Percentiles rank a stretch among this genome's conserved stretches.
phyloP scores from a whole-genome alignment of 306 rosid genomes.

The Lathyrus oleraceus region DNA sequence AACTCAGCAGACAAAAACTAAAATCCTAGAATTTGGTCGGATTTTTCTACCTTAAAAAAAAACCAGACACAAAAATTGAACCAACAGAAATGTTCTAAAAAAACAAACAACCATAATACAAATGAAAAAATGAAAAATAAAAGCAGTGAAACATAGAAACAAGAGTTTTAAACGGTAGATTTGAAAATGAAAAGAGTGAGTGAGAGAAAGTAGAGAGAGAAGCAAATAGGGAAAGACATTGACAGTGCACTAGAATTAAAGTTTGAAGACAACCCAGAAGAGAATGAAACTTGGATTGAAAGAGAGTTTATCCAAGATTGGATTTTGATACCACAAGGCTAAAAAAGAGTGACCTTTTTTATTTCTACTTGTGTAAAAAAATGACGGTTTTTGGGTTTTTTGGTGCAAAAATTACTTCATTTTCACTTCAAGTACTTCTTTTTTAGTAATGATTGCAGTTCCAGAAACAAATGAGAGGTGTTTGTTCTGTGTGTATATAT shows the following conservation, averaged over 20 bases:
- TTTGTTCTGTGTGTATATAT: too few species aligned
- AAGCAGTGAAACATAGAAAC: conserved; percentile 18
- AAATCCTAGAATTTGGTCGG: conserved; percentile 14
- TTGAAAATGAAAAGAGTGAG: conserved; percentile 31
- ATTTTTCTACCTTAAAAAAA: conserved; percentile 18
- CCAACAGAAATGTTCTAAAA: conserved; percentile 42
- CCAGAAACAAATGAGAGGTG: not conserved
- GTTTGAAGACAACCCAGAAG: conserved; percentile 47
- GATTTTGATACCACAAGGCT: conserved; percentile 33
- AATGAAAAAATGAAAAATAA: conserved; percentile 21
- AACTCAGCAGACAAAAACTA: conserved; percentile 32
- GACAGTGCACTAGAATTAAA: conserved; percentile 34
- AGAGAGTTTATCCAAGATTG: conserved; percentile 60
- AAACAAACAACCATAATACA: conserved; percentile 30
- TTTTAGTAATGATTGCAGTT: conserved; percentile 34
- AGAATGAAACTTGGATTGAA: conserved; percentile 68
- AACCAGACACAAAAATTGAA: conserved; percentile 21
- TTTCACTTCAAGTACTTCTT: not conserved
- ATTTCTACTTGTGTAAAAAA: conserved; percentile 26
- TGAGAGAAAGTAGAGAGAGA: conserved; percentile 20
- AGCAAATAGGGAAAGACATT: conserved; percentile 40
- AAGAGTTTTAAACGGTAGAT: conserved; percentile 41
- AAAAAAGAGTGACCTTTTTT: conserved; percentile 26
- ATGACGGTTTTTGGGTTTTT: conserved; percentile 31
- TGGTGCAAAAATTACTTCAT: not conserved